Evolutionary conservation across 495 filamentous ascomycete species (phyloP).

Genomic region (Chaetomidium leptoderma): DNA sequence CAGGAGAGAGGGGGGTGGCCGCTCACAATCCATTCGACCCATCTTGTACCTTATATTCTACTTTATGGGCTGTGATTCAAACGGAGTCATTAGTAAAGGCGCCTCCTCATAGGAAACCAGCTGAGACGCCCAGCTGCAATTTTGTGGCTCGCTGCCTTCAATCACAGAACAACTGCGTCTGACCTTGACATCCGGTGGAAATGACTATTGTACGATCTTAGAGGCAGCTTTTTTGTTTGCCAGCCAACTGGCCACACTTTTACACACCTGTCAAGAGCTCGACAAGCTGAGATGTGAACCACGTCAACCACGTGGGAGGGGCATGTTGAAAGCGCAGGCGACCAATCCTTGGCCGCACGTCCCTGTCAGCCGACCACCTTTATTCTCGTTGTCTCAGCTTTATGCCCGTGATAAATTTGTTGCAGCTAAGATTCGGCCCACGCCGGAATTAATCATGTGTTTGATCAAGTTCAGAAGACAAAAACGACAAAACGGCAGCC

Average conservation of each 20-base stretch:
- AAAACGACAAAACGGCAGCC: neutral
- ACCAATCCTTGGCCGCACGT: slow-evolving; percentile 5
- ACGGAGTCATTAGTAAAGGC: neutral
- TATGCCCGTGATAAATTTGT: neutral
- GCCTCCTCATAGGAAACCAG: neutral
- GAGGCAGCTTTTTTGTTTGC: neutral
- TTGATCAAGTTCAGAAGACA: too few species aligned
- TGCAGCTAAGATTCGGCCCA: too few species aligned
- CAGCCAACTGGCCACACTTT: neutral
- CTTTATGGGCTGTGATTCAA: neutral
- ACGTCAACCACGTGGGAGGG: slow-evolving; percentile 7
- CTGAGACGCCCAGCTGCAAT: neutral
- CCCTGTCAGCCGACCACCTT: slow-evolving; percentile 2
- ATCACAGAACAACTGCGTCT: neutral
- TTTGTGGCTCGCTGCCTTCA: too few species aligned
- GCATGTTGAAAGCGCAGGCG: neutral
- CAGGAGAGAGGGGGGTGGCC: too few species aligned
- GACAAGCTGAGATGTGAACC: neutral
- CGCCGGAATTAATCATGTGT: too few species aligned
- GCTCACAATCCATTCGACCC: too few species aligned
- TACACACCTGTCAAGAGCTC: neutral
- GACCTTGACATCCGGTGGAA: neutral
- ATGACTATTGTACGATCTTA: neutral
- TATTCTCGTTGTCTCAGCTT: neutral
- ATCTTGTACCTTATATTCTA: neutral